Percentiles rank a stretch among this genome's conserved stretches.
These are phyloP conservation scores for Metarhizium anisopliae DNA, from an alignment of 2,329 filamentous ascomycete genomes.

Conservation along the genomic window DNA sequence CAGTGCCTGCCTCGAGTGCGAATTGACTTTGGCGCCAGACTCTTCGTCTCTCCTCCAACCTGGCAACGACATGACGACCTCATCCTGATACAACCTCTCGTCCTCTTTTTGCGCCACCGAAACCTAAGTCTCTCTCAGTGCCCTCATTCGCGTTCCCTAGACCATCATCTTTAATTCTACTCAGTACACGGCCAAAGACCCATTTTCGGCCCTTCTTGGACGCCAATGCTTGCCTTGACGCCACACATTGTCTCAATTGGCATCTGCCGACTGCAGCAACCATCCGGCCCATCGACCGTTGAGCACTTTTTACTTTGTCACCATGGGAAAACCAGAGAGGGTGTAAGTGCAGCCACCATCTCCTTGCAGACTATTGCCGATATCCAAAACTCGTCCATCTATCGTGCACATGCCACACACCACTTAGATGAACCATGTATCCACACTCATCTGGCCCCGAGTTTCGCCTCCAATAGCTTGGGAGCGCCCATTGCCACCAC, in stretches of 20 bases:
- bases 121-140: too few species aligned
- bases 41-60: too few species aligned
- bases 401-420: background rate
- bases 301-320: background rate
- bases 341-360: background rate
- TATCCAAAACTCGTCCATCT: too few species aligned
- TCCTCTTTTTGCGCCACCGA: too few species aligned
- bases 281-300: background rate
- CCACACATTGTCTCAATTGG: background rate
- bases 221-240: background rate
- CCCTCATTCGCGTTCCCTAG: too few species aligned
- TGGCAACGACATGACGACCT: too few species aligned
- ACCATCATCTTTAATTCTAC: background rate
- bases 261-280: background rate
- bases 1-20: too few species aligned
- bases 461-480: too few species aligned
- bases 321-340: background rate
- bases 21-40: too few species aligned
- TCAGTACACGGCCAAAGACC: background rate
- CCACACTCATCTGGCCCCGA: too few species aligned
- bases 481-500: background rate
- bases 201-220: slow-evolving; percentile 5
- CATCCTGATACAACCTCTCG: too few species aligned
- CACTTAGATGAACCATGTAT: background rate
- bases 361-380: background rate